Percentiles rank a stretch among this genome's conserved stretches.
These are phyloP conservation scores for Neobulgaria alba DNA, from an alignment of 2,329 filamentous ascomycete species.

Conservation along the genomic window DNA sequence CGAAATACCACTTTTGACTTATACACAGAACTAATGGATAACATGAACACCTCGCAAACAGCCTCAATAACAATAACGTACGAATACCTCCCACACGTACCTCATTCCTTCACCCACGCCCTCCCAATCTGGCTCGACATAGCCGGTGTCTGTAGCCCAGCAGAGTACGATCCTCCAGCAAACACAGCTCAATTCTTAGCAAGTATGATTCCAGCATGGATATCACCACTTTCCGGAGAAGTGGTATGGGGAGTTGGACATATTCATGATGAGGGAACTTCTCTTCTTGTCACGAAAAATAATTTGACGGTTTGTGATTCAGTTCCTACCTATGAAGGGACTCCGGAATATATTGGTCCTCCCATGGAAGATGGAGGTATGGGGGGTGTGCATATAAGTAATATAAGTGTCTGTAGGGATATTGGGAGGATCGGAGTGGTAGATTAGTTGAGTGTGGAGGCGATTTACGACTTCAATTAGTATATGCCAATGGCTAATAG, in stretches of 20 bases:
- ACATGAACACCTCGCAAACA: slow-evolving; percentile 1
- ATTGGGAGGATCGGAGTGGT: slow-evolving; percentile 1
- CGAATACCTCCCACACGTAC: slow-evolving; percentile 6
- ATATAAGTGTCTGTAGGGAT: not conserved
- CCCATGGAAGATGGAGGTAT: not conserved
- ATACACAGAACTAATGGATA: slow-evolving; percentile 8
- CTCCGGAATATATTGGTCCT: slow-evolving; percentile 3
- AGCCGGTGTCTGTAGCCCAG: not conserved
- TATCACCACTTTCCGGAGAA: not conserved
- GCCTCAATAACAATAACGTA: slow-evolving; percentile 10
- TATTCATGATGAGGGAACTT: slow-evolving; percentile 5
- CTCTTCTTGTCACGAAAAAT: slow-evolving; percentile 2
- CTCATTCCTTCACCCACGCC: not conserved
- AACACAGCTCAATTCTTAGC: slow-evolving; percentile 1
- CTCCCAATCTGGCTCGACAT: slow-evolving; percentile 10
- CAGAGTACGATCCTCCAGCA: slow-evolving; percentile 1
- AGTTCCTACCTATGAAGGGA: slow-evolving; percentile 1
- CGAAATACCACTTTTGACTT: not conserved
- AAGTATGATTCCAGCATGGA: slow-evolving; percentile 2
- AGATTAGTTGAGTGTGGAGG: slow-evolving; percentile 1
- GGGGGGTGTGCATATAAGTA: not conserved
- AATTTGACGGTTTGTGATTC: slow-evolving; percentile 2
- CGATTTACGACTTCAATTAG: slow-evolving; percentile 2
- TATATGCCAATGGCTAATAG: slow-evolving; percentile 5
- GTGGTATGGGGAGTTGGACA: slow-evolving; percentile 1